Conservation (phyloP, 805 yeast genomes). For the Starmerella sp. region DNA sequence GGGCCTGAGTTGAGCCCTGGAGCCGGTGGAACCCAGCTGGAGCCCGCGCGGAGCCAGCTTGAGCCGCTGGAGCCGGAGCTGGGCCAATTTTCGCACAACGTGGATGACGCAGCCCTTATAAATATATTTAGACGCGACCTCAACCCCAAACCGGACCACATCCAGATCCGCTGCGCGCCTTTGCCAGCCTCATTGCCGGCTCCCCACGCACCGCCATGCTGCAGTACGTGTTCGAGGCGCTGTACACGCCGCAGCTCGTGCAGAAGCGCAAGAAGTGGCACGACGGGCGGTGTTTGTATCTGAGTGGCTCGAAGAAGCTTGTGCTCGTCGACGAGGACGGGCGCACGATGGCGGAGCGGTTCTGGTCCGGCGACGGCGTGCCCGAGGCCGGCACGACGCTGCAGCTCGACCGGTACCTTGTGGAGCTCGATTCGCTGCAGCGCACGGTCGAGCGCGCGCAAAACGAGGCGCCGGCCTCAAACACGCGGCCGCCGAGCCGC, state of each 20-base stretch:
- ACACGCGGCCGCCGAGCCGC: not conserved
- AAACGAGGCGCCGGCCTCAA: not conserved
- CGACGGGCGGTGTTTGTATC: constrained; percentile 28
- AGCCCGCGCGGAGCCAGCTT: no score
- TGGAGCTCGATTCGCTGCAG: constrained; percentile 21
- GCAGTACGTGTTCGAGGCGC: constrained; percentile 18
- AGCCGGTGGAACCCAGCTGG: no score
- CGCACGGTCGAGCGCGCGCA: not conserved
- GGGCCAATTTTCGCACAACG: no score
- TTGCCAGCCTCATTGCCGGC: no score
- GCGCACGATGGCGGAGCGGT: constrained; percentile 12
- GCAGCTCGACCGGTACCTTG: constrained; percentile 24
- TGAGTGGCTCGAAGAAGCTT: constrained; percentile 22
- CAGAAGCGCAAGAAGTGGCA: constrained; percentile 32
- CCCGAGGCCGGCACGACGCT: constrained; percentile 14
- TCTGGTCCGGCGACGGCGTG: constrained; percentile 7
- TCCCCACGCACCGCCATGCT: not conserved
- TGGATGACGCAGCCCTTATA: no score
- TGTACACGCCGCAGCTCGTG: constrained; percentile 29
- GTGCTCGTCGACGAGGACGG: constrained; percentile 26
- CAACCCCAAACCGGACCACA: no score
- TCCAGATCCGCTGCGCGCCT: no score
- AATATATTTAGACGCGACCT: no score
- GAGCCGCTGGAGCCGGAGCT: no score
- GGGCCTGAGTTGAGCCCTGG: no score